Percentiles rank a stretch among this genome's conserved stretches.
phyloP scores from a whole-genome alignment of 441 rosid species.

The Populus hybrid region DNA sequence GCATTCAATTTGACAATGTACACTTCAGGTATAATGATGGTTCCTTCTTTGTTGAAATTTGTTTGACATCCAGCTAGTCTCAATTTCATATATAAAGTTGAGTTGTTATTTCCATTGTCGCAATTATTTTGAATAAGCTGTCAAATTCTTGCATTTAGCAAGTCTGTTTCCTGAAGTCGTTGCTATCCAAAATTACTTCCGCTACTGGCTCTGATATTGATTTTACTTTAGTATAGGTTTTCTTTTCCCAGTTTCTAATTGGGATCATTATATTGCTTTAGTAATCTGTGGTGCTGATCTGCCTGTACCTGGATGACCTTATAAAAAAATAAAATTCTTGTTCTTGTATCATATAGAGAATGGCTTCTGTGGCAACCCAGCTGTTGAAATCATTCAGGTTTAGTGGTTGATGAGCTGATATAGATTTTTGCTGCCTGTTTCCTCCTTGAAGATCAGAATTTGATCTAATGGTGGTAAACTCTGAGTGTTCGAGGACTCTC shows the following conservation, averaged over 20 bases:
- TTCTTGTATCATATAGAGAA: neutral
- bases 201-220: neutral
- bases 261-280: neutral
- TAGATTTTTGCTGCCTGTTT: neutral
- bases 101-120: neutral
- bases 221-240: neutral
- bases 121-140: neutral
- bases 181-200: neutral
- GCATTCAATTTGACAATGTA: conserved; percentile 73
- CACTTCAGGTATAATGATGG: conserved; percentile 61
- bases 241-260: neutral
- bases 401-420: neutral
- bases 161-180: neutral
- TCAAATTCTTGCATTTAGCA: neutral
- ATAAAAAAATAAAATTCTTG: neutral
- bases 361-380: neutral
- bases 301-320: neutral
- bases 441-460: neutral
- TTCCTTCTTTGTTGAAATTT: too few species aligned
- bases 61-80: neutral
- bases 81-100: neutral
- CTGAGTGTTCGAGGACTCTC: neutral
- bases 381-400: neutral
- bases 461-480: neutral
- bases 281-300: neutral